Evolutionary conservation across 2,329 filamentous ascomycete genomes (phyloP), one percentile per base, ranked within the genome.

Genomic region (Trichothecium sympodiale): DNA sequence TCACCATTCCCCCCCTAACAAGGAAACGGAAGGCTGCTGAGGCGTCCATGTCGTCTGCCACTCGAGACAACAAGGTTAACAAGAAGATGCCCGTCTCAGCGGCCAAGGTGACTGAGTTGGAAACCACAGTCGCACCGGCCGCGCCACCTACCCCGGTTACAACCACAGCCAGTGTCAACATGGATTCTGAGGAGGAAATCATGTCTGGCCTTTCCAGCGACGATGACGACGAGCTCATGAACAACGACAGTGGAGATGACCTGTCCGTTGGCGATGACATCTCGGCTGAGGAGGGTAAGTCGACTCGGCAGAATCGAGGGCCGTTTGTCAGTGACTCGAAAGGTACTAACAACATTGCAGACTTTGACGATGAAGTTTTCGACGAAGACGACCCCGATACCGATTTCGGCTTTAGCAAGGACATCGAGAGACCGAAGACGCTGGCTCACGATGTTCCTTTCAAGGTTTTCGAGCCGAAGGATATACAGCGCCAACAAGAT

Each of bases 121-220:
- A 30, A 14, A 41, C 44, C 27, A 43, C 46, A 31, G 47, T 46
- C 23, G 35, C 44, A 38, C 20, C 20, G 20, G 61, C 64, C 30
- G 70, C 73, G 29, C 75, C 77, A 16, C 71, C 72, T 13, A 74
- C 73, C 5, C 71, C 74, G 18, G 57, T 71, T 40, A 78, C 74
- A 33, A 77, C 74, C 34, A 63, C 57, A n/a, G 53, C 54, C 16
- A 67, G 62, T 35, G 64, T 65, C 57, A 74, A 67, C 44, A 95
- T 95, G 88, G 87, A 94, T 64, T 95, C 88, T 8, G 89, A 96
- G 50, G 87, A 95, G 52, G 89, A 95, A 41, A 88, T 88, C 59
- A 82, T 91, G 73, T 93, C 83, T 49, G 77, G 79, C 53, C 69
- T 80, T 48, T 89, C 84, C 29, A 94, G 51, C 45, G 80, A 80